Base-by-base conservation (phyloP, 169 alveolate genomes). In the Eimeria praecox region DNA sequence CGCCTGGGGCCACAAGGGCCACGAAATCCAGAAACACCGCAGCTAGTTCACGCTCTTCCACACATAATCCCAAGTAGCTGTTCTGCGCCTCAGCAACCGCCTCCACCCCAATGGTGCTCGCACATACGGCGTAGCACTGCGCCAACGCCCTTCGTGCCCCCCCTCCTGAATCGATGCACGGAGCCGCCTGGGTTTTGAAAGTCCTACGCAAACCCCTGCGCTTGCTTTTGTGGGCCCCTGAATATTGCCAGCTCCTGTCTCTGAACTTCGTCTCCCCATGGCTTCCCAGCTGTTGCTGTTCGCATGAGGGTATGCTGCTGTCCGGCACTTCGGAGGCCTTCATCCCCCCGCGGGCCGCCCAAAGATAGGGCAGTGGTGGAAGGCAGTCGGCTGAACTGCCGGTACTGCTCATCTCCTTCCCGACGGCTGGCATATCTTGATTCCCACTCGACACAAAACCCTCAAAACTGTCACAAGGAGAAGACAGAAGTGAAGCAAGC, bases 381-480 rank as follows among this genome's bases (percentile, higher is more conserved):
- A 27, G 27, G 46, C 59, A 24, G 69, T 27, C 89, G 0, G 44
- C 69, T 2, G 69, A 27, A 46, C 24, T 44, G 89, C 46, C 27
- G 44, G 14, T 44, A 69, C 56, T 49, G 35, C 46, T 27, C 69
- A 54, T 38, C 16, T 80, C 89, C 44, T 54, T 33, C 75, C 33
- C 75, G 54, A 9, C 54, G 18, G 18, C 2, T 12, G 35, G 75
- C 75, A 3, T 22, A 38, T 30, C 91, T 38, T 20, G 2, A 12
- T 1, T 2, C 30, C 73, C 91, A 52, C 91, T 40, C 9, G 77
- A 83, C 49, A 44, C 66, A 44, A 78, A 78, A 27, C 91, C 91
- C 75, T 83, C 91, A 18, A 83, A 83, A 38, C 75, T 83, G 64
- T 83, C 91, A 83, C 91, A 83, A 35, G 91, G 91, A 1, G 71